Base-by-base conservation (phyloP, 768 basidiomycete species). In the Lentinula detonsa region DNA sequence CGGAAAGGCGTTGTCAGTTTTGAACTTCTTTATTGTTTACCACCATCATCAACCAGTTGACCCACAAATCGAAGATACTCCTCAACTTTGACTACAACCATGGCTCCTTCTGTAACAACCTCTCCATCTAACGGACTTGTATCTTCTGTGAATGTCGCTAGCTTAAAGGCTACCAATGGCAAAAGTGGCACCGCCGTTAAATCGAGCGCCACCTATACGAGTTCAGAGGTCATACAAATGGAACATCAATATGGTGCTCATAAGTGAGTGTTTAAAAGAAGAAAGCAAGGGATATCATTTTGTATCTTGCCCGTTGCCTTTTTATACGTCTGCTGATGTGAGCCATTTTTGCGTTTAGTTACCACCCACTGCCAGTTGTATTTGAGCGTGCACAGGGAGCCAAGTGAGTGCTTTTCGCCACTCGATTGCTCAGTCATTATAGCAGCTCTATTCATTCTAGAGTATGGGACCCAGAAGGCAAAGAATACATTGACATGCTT, bases 401-500 rank as follows among this genome's bases (percentile, higher is more conserved):
- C 28, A 91, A 87, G 91, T 93, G 81, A 82, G 90, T 78, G 57
- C 50, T 52, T 61, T 59, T 56, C 34, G 57, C 53, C 55, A 49
- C 23, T 40, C 48, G 46, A 34, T n/a, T 23, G 5, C 34, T 33
- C 15, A 18, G n/a, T 13, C 1, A 39, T 10, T 51, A 11, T 18
- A 37, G 5, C 31, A 43, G 28, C 33, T 49, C 45, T 8, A 34
- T 31, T 63, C 34, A 39, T 60, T 53, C 50, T 66, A 82, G 81
- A 68, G 93, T 94, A 71, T 96, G 92, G 91, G 95, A 97, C 71
- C 91, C 90, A 3, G 95, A 96, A 80, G 95, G 95, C 64, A 88
- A 84, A 56, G 90, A 95, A 70, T 99, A 97, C 75, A 94, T 98
- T 64, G 97, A 99, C 70, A 97, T 98, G 92, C 81, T 99, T 18